Conservation (phyloP, 495 filamentous ascomycete genomes). For the Penicillium turbatum region DNA sequence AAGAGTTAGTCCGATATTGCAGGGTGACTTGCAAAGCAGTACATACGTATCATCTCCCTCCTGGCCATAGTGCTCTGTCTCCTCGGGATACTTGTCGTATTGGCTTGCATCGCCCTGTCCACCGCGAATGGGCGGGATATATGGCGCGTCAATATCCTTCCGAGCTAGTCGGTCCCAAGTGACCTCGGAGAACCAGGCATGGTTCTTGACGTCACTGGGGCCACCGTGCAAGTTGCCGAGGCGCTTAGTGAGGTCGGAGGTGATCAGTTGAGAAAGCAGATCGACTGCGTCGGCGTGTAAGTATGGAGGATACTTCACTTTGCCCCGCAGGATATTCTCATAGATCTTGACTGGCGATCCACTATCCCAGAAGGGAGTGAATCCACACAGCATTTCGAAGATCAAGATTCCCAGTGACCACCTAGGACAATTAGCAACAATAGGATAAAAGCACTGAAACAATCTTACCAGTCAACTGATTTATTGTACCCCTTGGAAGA, state of each 20-base stretch:
- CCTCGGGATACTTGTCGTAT: slow-evolving; percentile 97
- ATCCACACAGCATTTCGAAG: slow-evolving; percentile 98
- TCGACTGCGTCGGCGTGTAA: slow-evolving; percentile 92
- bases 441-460: not conserved
- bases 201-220: slow-evolving; percentile 89
- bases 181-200: slow-evolving; percentile 95
- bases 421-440: slow-evolving; percentile 46
- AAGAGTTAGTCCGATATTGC: slow-evolving; percentile 6
- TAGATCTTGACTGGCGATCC: slow-evolving; percentile 98
- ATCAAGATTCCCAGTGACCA: slow-evolving; percentile 98
- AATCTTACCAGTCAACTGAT: slow-evolving; percentile 90
- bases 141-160: slow-evolving; percentile 98
- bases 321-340: slow-evolving; percentile 92
- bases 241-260: slow-evolving; percentile 88
- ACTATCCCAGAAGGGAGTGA: slow-evolving; percentile 97
- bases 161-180: slow-evolving; percentile 91
- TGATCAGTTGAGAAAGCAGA: slow-evolving; percentile 87
- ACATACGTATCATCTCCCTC: slow-evolving; percentile 79
- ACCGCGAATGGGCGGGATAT: slow-evolving; percentile 91
- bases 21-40: not conserved
- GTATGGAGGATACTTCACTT: slow-evolving; percentile 92
- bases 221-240: slow-evolving; percentile 91
- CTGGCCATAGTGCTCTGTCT: slow-evolving; percentile 83
- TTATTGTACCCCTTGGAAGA: slow-evolving; percentile 98
- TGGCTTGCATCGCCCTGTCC: slow-evolving; percentile 94